phyloP scores from a whole-genome alignment of 441 rosid species.

The Populus trichocarpa region DNA sequence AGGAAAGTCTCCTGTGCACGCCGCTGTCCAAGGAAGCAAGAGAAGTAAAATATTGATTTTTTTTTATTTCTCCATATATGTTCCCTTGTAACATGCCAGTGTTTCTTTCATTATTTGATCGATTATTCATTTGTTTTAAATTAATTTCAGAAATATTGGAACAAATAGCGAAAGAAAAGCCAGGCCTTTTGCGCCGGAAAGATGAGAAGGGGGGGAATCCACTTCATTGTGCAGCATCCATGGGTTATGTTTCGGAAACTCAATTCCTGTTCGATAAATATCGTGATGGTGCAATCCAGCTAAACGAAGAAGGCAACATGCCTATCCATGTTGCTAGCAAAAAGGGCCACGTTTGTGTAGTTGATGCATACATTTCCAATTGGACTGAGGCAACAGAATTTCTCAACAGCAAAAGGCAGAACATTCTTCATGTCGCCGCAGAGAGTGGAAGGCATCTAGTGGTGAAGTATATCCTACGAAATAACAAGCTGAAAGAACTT shows the following conservation, averaged over 20 bases:
- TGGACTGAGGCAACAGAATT: conserved; percentile 9
- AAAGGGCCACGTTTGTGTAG: conserved; percentile 4
- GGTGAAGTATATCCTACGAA: not conserved
- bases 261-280: not conserved
- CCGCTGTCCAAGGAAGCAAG: not conserved
- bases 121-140: not conserved
- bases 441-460: not conserved
- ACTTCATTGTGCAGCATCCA: not conserved
- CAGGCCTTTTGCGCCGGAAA: not conserved
- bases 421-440: conserved; percentile 21
- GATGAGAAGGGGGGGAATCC: not conserved
- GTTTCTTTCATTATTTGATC: not conserved
- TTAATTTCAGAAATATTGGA: not conserved
- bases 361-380: not conserved
- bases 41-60: not conserved
- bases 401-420: conserved; percentile 13
- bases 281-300: too few relatives aligned
- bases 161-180: not conserved
- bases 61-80: not conserved
- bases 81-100: not conserved
- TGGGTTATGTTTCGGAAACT: not conserved
- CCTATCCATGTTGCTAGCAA: conserved; percentile 13
- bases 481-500: not conserved
- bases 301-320: too few relatives aligned
- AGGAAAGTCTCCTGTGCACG: not conserved